Conservation (phyloP, 495 filamentous ascomycete species). For the Talaromyces thailandensis region DNA sequence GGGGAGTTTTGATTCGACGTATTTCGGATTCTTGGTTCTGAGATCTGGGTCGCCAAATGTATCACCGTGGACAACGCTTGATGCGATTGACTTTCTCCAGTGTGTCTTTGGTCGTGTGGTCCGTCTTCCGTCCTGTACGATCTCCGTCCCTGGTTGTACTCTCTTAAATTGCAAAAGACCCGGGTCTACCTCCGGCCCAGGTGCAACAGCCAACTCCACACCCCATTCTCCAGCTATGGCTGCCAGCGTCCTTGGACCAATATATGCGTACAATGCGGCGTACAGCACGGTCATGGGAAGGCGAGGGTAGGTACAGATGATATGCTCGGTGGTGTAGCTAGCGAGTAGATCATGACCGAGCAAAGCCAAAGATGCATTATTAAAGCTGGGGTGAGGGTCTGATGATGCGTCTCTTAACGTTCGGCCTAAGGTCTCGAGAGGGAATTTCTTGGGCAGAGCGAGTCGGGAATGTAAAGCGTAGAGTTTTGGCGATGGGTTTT, state of each 20-base stretch:
- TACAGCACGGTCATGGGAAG: constrained; percentile 76
- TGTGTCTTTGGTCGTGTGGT: constrained; percentile 35
- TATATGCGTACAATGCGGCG: constrained; percentile 74
- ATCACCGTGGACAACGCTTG: constrained; percentile 67
- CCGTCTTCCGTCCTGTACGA: constrained; percentile 10
- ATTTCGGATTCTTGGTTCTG: constrained; percentile 10
- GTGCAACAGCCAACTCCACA: constrained; percentile 71
- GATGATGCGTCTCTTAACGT: constrained; percentile 78
- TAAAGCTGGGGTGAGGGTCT: constrained; percentile 64
- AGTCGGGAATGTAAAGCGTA: constrained; percentile 89
- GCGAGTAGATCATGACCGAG: constrained; percentile 75
- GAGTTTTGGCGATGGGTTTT: constrained; percentile 69
- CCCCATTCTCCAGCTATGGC: constrained; percentile 78
- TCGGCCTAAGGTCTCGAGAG: constrained; percentile 76
- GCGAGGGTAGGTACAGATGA: constrained; percentile 80
- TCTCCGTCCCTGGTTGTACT: constrained; percentile 46
- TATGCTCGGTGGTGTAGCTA: constrained; percentile 79
- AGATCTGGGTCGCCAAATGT: constrained; percentile 60
- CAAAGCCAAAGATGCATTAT: constrained; percentile 71
- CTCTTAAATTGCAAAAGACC: constrained; percentile 78
- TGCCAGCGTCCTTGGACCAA: constrained; percentile 60
- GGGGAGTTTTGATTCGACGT: constrained; percentile 4
- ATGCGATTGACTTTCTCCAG: constrained; percentile 64
- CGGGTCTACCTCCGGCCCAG: constrained; percentile 85
- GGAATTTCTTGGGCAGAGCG: constrained; percentile 69